Evolutionary conservation across 306 rosid species (phyloP).

Genomic region (Albizia julibrissin): DNA sequence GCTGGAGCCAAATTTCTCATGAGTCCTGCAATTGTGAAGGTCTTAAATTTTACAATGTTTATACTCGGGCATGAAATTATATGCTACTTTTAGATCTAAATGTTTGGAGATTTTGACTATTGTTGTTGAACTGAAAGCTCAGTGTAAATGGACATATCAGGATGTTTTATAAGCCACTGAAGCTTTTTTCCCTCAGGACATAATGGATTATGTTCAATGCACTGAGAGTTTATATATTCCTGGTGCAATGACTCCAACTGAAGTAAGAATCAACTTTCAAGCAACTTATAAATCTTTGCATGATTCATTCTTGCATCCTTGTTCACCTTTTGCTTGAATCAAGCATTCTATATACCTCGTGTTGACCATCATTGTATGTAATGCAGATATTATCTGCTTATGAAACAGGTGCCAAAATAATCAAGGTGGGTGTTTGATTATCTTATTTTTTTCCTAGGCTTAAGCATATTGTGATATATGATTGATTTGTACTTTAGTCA

Average conservation of each 20-base stretch:
- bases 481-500: background rate
- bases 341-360: slow-evolving; percentile 11
- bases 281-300: background rate
- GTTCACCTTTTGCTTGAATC: slow-evolving; percentile 8
- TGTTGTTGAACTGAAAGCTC: slow-evolving; percentile 15
- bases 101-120: slow-evolving; percentile 11
- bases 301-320: slow-evolving; percentile 12
- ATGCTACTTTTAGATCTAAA: background rate
- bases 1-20: slow-evolving; percentile 91
- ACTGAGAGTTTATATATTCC: slow-evolving; percentile 76
- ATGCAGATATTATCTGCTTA: slow-evolving; percentile 74
- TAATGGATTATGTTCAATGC: slow-evolving; percentile 48
- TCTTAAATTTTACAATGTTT: slow-evolving; percentile 26
- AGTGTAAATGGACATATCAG: background rate
- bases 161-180: background rate
- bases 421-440: slow-evolving; percentile 58
- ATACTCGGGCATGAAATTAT: slow-evolving; percentile 8
- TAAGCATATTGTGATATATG: background rate
- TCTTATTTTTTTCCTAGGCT: slow-evolving; percentile 13
- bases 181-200: slow-evolving; percentile 49
- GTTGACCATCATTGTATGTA: slow-evolving; percentile 18
- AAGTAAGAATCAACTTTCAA: slow-evolving; percentile 58
- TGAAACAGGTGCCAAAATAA: slow-evolving; percentile 76
- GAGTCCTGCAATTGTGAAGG: slow-evolving; percentile 90
- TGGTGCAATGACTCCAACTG: slow-evolving; percentile 95